Base-by-base conservation (phyloP, 164 flowering plant species). In the Annona squamosa region DNA sequence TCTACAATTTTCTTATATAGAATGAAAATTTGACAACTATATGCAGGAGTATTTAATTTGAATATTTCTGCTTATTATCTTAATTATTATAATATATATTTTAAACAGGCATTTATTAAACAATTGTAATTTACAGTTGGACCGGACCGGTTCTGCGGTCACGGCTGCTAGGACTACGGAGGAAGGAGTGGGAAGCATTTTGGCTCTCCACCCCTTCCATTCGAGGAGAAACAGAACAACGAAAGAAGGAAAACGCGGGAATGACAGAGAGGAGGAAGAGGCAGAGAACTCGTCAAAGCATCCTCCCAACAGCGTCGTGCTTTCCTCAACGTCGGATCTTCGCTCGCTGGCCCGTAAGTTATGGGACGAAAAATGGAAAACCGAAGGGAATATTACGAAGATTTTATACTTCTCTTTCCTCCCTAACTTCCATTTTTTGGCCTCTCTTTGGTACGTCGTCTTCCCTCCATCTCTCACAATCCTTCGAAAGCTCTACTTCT, bases 171-270 rank as follows among this genome's bases (percentile, higher is more conserved):
- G 37, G 37, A 26, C 37, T 26, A 26, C 37, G 67, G 12, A 9
- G 70, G 44, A 68, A 12, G 70, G 70, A 17, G 70, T 68, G 70
- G 70, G 52, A 13, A 46, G 70, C 70, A 45, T 68, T 68, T 68
- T 13, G 68, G 68, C 59, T 52, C 59, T 52, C 59, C 59, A 0
- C n/a, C 48, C 3, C 18, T 46, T 9, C 26, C 70, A n/a, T 3
- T 5, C 16, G 17, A 26, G 37, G 37, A 26, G 37, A 26, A 26
- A 26, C 37, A 26, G 37, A 26, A 26, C 37, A 26, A 26, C 37
- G 37, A 52, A 52, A 52, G 10, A 0, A 52, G 13, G 13, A 52
- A 52, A 52, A 6, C 13, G 59, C 59, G 59, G 59, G 59, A 52
- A 26, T 26, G 37, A 26, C 17, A 7, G 44, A 68, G 42, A 45